Evolutionary conservation across 129 eudicot genomes (phyloP), one percentile per base, ranked within the genome.

Genomic region (Lactuca saligna): DNA sequence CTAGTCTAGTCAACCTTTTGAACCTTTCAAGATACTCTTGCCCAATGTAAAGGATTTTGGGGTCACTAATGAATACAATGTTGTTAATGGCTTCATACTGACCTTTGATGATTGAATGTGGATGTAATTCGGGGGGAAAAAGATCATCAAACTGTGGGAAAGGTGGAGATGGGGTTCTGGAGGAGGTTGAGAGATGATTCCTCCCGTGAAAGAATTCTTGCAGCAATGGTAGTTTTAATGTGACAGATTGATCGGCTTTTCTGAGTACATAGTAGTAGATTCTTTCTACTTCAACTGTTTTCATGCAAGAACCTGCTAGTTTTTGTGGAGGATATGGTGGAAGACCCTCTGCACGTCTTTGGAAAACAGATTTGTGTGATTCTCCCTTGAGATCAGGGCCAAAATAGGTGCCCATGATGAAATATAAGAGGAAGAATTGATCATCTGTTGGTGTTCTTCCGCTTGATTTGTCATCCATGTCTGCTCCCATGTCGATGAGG

Each of bases 371-470:
- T 42, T 84, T 88, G 5, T 33, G 87, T 4, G 61, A 17, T 53
- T 82, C 82, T 3, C 17, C 78, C 69, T 73, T 86, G 62, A 91
- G 81, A 82, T 88, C 77, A 33, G 97, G 96, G 8, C 82, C 96
- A 54, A 91, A 91, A 76, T 88, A 91, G 51, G 87, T 72, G 8
- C 97, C 97, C 87, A 86, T 86, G 75, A 88, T 84, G 65, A 91
- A 86, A 76, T 82, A 76, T 56, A 88, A 69, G 72, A 91, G 87
- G 78, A 91, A 91, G 72, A 54, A 67, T 79, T 84, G 89, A 76
- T 91, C 94, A 20, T 83, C 83, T 54, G 86, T 83, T 16, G 81
- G 75, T 14, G 70, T 76, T 69, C 50, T 65, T 56, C 53, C 79
- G 54, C 74, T 61, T 71, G 74, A 48, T 51, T 42, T 38, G 60